These are phyloP conservation scores for Tylopilus vinaceipallidus DNA, from an alignment of 768 basidiomycete species.

Conservation along the genomic window DNA sequence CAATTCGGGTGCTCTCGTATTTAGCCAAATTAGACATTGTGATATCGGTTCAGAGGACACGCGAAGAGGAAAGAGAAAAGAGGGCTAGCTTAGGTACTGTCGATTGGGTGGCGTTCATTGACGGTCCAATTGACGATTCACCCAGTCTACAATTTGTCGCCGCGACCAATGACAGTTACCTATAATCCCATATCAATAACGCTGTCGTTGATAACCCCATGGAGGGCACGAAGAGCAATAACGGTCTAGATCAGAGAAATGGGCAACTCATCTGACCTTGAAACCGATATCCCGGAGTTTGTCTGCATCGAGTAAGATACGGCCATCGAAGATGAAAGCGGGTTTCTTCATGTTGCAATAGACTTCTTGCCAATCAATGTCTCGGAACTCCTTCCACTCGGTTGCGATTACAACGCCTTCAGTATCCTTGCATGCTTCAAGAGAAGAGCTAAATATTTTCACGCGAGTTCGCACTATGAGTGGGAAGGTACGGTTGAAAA, in stretches of 20 bases:
- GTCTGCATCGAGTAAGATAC: slow-evolving; percentile 80
- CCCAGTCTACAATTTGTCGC: slow-evolving; percentile 36
- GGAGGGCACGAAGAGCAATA: neutral
- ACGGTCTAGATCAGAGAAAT: neutral
- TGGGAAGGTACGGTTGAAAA: neutral
- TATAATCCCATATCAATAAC: slow-evolving; percentile 20
- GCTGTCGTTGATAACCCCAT: slow-evolving; percentile 6
- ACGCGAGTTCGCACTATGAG: slow-evolving; percentile 83
- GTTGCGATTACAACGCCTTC: slow-evolving; percentile 97
- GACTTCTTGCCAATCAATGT: slow-evolving; percentile 86
- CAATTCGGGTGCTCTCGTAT: neutral
- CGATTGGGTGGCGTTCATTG: slow-evolving; percentile 11
- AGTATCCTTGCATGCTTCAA: slow-evolving; percentile 84
- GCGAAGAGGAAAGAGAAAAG: neutral
- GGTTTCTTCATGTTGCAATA: slow-evolving; percentile 94
- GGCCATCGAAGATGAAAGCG: slow-evolving; percentile 96
- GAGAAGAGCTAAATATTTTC: slow-evolving; percentile 68
- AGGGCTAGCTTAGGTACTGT: slow-evolving; percentile 1
- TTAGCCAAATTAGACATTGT: slow-evolving; percentile 12
- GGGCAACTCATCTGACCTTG: slow-evolving; percentile 46
- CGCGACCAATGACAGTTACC: slow-evolving; percentile 63
- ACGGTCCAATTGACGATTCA: neutral
- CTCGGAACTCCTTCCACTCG: slow-evolving; percentile 96
- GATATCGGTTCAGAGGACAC: neutral
- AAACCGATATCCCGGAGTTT: slow-evolving; percentile 86